Evolutionary conservation across 352 stramenopile genomes (phyloP).

Genomic region (Pythium pyrilobum): DNA sequence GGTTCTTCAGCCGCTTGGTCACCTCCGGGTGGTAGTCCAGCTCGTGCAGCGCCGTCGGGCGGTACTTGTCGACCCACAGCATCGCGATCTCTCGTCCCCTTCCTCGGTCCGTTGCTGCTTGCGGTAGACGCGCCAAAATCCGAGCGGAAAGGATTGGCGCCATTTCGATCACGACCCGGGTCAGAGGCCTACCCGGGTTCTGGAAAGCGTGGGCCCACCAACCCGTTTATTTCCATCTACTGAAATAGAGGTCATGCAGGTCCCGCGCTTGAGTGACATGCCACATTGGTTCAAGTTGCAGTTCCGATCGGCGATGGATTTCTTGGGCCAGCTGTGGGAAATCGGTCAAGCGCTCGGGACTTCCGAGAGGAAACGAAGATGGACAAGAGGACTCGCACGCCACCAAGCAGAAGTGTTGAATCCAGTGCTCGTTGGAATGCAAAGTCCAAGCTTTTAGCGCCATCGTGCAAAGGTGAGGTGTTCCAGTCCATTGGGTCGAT

Average conservation of each 20-base stretch:
- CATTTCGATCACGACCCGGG: neutral
- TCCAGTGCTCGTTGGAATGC: no score
- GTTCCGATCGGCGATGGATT: neutral
- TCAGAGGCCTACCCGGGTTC: neutral
- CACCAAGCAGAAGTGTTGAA: no score
- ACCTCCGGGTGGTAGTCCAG: slow-evolving; percentile 94
- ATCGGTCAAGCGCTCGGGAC: neutral
- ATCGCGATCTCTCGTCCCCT: slow-evolving; percentile 37
- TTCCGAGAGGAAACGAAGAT: no score
- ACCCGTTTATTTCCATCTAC: neutral
- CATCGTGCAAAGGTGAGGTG: no score
- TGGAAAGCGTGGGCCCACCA: neutral
- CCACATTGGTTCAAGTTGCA: neutral
- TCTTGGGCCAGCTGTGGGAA: neutral
- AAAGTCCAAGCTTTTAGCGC: no score
- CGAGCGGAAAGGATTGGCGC: slow-evolving; percentile 1
- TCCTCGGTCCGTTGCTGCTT: no score
- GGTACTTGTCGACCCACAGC: slow-evolving; percentile 99
- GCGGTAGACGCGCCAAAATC: neutral
- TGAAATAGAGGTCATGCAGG: no score
- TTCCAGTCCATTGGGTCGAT: no score
- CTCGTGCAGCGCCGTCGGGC: slow-evolving; percentile 87
- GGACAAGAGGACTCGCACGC: no score
- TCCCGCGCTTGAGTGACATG: neutral
- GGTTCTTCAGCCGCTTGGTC: slow-evolving; percentile 83